Conservation (phyloP, 2,329 filamentous ascomycete genomes). For the Fusarium paranaense region DNA sequence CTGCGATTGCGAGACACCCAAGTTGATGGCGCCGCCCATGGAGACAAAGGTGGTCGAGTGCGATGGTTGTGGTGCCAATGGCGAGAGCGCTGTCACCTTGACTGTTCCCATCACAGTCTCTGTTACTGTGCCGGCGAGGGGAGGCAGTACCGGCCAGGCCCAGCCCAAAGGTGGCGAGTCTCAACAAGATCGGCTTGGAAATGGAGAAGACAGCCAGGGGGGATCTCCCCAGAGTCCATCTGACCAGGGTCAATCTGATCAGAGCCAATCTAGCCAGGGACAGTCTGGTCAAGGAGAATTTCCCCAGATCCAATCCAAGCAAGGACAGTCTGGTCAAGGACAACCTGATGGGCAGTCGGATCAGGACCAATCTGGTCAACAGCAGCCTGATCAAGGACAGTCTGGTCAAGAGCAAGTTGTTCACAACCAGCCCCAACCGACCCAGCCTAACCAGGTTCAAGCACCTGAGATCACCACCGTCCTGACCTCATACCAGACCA, state of each 20-base stretch:
- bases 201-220: neutral
- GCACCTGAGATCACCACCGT: constrained; percentile 13
- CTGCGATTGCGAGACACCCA: constrained; percentile 36
- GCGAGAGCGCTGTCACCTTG: constrained; percentile 38
- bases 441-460: neutral
- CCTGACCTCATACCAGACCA: constrained; percentile 31
- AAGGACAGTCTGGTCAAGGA: neutral
- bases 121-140: neutral
- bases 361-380: no score
- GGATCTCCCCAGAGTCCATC: neutral
- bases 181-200: neutral
- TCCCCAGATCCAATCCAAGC: no score
- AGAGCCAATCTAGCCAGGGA: neutral
- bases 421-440: neutral
- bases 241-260: neutral
- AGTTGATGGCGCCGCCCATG: constrained; percentile 33
- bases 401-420: neutral
- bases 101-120: constrained; percentile 36
- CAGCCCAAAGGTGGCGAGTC: neutral
- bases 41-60: constrained; percentile 37
- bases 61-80: constrained; percentile 36
- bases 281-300: neutral
- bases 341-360: no score
- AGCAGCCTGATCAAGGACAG: no score
- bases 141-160: neutral